A percentile compares a stretch with the other conserved stretches of the same genome.
Evolutionary conservation across 2,329 filamentous ascomycete genomes (phyloP).

Genomic region (Xylogone sp.): DNA sequence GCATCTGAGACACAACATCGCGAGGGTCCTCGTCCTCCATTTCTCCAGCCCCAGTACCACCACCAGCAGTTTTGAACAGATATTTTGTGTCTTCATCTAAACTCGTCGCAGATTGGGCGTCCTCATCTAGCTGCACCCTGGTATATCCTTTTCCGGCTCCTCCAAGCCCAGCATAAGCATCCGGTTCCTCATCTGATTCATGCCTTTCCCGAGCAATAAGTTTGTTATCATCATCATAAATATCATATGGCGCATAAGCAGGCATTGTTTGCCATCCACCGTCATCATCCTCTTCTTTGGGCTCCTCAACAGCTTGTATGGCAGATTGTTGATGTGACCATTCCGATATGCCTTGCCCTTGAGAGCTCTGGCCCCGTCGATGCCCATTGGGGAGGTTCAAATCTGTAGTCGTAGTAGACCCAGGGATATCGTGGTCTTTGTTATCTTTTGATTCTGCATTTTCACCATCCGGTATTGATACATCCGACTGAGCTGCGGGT

Average conservation of each 20-base stretch:
- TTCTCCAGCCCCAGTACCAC: slow-evolving; percentile 53
- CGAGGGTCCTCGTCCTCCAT: slow-evolving; percentile 74
- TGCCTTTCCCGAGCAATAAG: slow-evolving; percentile 78
- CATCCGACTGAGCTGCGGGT: neutral
- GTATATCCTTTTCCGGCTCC: slow-evolving; percentile 96
- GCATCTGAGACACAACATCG: slow-evolving; percentile 84
- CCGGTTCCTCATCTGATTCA: slow-evolving; percentile 62
- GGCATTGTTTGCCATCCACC: slow-evolving; percentile 96
- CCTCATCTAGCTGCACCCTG: slow-evolving; percentile 89
- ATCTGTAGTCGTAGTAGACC: neutral
- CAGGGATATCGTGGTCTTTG: neutral
- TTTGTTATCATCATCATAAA: slow-evolving; percentile 91
- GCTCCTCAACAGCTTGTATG: slow-evolving; percentile 45
- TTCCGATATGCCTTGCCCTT: slow-evolving; percentile 53
- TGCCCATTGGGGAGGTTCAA: slow-evolving; percentile 9
- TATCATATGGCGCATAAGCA: slow-evolving; percentile 84
- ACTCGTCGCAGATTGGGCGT: slow-evolving; percentile 88
- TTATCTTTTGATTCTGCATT: slow-evolving; percentile 4
- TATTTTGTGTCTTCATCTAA: slow-evolving; percentile 98
- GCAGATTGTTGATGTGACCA: slow-evolving; percentile 86
- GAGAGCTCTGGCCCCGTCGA: slow-evolving; percentile 16
- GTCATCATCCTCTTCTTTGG: slow-evolving; percentile 58
- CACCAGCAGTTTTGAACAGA: slow-evolving; percentile 73
- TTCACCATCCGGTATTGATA: slow-evolving; percentile 2
- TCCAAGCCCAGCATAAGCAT: slow-evolving; percentile 73